Evolutionary conservation across 2,329 filamentous ascomycete genomes (phyloP), one percentile per base, ranked within the genome.

Genomic region (Monilinia vaccinii-corymbosi): DNA sequence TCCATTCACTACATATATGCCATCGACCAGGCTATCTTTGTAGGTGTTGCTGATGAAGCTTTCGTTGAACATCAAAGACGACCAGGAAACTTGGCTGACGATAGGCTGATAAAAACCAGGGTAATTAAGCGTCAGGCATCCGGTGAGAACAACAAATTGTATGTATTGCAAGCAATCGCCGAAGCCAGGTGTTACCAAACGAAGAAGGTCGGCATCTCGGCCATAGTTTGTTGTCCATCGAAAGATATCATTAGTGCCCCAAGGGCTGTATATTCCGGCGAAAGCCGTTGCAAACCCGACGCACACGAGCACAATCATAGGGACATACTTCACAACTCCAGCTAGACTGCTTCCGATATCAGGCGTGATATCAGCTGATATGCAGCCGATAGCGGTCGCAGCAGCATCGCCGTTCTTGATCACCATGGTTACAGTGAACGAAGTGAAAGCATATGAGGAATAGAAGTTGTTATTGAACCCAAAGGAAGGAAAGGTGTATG

Each of bases 191-290:
- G 94, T 99, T 38, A 99, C 91, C 51, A 99, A 79, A 59, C 94
- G 86, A 58, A 99, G 79, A 65, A 97, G 78, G 75, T 99, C 94
- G 63, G 90, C 89, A 68, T 99, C 94, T 67, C 93, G 85, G 40
- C 94, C 94, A 72, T 96, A 97, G 72, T 99, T 99, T 70, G 91
- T 95, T n/a, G 91, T 91, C 91, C 93, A 99, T 66, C 89, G 86
- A 72, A 97, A 97, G 23, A 93, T 80, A 71, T 99, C 89, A 9
- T 84, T 84, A 1, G 91, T 89, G 23, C 94, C 94, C 93, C 94
- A 99, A 0, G 94, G 94, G 70, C 92, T 97, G 71, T 85, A 93
- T 42, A 95, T 89, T 53, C 85, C 89, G 3, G 94, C 91, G 65
- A 91, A 85, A 40, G 92, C 78, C 8, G 93, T 96, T 16, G 92